phyloP scores from a whole-genome alignment of 2,329 filamentous ascomycete species.

The Xylariaceae sp. region DNA sequence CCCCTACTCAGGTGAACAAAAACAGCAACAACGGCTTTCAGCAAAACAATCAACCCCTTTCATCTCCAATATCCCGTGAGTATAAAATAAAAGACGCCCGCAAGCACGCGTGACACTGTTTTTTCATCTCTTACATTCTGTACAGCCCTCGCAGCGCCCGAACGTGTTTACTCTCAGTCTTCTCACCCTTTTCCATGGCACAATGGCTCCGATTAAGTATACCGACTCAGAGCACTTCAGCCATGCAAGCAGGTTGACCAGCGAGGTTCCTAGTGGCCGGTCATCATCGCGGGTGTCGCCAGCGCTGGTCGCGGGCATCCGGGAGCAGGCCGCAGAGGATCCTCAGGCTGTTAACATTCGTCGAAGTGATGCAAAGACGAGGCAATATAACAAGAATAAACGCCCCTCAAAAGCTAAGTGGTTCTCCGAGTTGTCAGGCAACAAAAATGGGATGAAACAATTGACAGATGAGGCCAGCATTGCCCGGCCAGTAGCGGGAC shows the following conservation, averaged over 20 bases:
- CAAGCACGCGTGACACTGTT: neutral
- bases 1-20: neutral
- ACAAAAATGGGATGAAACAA: neutral
- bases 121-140: neutral
- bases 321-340: neutral
- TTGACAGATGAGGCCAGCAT: neutral
- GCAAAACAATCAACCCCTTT: neutral
- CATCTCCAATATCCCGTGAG: neutral
- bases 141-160: neutral
- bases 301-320: neutral
- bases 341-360: neutral
- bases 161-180: neutral
- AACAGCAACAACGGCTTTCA: neutral
- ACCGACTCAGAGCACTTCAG: neutral
- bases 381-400: neutral
- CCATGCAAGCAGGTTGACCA: neutral
- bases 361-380: neutral
- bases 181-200: neutral
- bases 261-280: neutral
- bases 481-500: neutral
- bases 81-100: slow-evolving; percentile 1
- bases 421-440: neutral
- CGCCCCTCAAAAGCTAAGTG: neutral
- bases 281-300: neutral
- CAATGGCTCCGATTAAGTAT: neutral